Evolutionary conservation across 163 green algal genomes (phyloP).

Genomic region (Chlamydomonas reinhardtii): DNA sequence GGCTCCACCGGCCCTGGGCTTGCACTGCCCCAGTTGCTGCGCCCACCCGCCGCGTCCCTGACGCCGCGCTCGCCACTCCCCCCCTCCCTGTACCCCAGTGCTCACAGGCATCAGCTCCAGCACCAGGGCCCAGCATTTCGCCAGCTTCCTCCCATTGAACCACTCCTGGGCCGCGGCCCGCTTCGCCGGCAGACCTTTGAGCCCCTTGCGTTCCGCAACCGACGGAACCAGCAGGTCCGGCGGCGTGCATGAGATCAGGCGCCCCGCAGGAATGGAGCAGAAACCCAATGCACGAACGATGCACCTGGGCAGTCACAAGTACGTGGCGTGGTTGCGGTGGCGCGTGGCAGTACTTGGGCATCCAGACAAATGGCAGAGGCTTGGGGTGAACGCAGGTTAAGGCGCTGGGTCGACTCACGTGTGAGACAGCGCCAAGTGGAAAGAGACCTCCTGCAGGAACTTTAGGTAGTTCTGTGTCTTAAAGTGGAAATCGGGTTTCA

Average conservation of each 20-base stretch:
- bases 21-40: no score
- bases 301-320: not conserved
- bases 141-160: not conserved
- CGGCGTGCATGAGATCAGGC: conserved; percentile 13
- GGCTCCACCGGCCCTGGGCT: no score
- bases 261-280: conserved; percentile 6
- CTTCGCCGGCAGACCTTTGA: not conserved
- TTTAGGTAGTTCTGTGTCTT: not conserved
- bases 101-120: conserved; percentile 46
- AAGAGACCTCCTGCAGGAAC: conserved; percentile 48
- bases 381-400: no score
- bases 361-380: no score
- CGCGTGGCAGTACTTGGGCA: no score
- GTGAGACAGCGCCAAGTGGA: conserved; percentile 15
- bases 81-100: not conserved
- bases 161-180: not conserved
- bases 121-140: conserved; percentile 42
- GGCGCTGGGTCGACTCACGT: not conserved
- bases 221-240: not conserved
- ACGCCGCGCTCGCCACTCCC: not conserved
- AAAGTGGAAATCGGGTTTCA: conserved; percentile 41
- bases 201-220: not conserved
- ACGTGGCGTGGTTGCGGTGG: not conserved
- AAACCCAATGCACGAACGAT: conserved; percentile 28
- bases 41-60: no score